Conservation (phyloP, 2,329 filamentous ascomycete species). For the Botrytis sinoallii region DNA sequence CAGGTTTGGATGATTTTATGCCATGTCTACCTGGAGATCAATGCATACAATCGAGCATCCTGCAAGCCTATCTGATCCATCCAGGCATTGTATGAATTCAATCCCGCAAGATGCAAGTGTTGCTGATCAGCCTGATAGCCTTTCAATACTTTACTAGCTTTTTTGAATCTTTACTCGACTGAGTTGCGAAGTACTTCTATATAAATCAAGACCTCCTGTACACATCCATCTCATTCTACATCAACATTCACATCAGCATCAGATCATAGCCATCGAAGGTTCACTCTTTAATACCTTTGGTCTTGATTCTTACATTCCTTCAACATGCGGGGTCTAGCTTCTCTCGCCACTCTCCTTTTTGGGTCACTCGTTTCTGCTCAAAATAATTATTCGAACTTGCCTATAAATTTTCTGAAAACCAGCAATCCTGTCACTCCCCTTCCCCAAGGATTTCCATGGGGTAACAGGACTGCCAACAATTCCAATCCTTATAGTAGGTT, state of each 20-base stretch:
- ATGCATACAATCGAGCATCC: not conserved
- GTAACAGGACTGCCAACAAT: slow-evolving; percentile 41
- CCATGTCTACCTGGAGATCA: not conserved
- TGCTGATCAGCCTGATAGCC: not conserved
- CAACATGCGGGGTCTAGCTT: slow-evolving; percentile 7
- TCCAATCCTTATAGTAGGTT: slow-evolving; percentile 38
- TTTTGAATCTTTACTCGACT: not conserved
- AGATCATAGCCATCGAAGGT: not conserved
- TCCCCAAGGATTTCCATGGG: slow-evolving; percentile 53
- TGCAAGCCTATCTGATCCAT: not conserved
- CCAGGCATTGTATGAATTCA: not conserved
- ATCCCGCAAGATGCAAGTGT: not conserved
- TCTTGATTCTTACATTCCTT: not conserved
- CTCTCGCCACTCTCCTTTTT: slow-evolving; percentile 16
- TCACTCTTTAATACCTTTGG: not conserved
- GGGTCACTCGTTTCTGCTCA: slow-evolving; percentile 20
- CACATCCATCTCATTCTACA: not conserved
- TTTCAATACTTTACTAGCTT: not conserved
- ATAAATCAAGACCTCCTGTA: not conserved
- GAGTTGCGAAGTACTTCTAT: not conserved
- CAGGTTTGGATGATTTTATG: not conserved
- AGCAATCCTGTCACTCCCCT: slow-evolving; percentile 36
- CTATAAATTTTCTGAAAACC: slow-evolving; percentile 5
- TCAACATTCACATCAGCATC: slow-evolving; percentile 1
- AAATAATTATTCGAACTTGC: slow-evolving; percentile 9